phyloP scores from a whole-genome alignment of 1,284 basidiomycete species.

The Ustilago lituana region DNA sequence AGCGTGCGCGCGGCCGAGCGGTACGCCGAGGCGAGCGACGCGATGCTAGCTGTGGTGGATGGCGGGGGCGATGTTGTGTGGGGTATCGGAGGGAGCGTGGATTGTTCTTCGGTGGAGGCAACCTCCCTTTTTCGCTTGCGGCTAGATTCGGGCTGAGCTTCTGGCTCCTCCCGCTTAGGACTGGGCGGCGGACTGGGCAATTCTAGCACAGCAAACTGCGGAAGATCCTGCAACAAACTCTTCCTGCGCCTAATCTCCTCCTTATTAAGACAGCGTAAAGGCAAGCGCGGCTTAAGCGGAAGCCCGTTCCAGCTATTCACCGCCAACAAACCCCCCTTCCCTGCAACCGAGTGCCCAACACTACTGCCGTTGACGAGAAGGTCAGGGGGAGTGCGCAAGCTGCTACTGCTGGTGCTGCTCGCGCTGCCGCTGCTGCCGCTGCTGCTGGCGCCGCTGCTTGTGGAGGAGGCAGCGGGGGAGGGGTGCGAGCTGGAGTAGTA shows the following conservation, averaged over 20 bases:
- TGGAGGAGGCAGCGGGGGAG: conserved; percentile 11
- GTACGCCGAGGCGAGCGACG: conserved; percentile 18
- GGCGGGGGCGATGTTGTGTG: too few relatives aligned
- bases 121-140: too few relatives aligned
- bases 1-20: conserved; percentile 57
- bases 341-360: conserved; percentile 4
- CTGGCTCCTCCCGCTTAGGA: not conserved
- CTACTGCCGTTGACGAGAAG: conserved; percentile 46
- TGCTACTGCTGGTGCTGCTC: conserved; percentile 9
- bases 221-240: conserved; percentile 4
- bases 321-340: conserved; percentile 1
- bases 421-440: conserved; percentile 2
- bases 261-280: not conserved
- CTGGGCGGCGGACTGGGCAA: conserved; percentile 37
- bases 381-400: conserved; percentile 53
- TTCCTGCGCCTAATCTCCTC: conserved; percentile 26
- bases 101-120: not conserved
- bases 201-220: not conserved
- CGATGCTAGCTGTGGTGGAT: too few relatives aligned
- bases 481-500: conserved; percentile 35
- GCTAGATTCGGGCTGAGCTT: too few relatives aligned
- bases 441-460: not conserved
- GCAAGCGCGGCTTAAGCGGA: conserved; percentile 9
- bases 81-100: too few relatives aligned
- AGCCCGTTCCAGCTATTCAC: conserved; percentile 41